Evolutionary conservation across 345 rosid species (phyloP), one percentile per base, ranked within the genome.

Genomic region (Dipteronia dyeriana): DNA sequence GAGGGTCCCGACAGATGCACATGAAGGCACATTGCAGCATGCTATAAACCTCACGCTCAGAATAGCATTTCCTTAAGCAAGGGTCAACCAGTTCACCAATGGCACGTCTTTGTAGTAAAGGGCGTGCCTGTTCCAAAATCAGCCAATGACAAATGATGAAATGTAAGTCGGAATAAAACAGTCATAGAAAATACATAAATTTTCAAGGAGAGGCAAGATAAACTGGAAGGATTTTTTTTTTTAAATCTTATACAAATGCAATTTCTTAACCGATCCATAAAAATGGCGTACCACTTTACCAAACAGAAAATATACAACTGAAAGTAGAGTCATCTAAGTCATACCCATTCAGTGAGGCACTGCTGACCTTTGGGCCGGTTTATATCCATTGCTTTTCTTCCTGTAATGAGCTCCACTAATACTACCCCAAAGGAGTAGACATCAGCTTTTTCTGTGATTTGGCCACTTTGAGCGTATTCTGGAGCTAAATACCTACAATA

Each of bases 301-400:
- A 64, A 64, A 74, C 13, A n/a, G 11, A 64, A 45, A 74, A 25
- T 26, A 45, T 22, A 23, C 69, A 63, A 60, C 54, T 38, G 53
- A 39, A 54, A 67, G 13, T 53, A 78, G 43, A 16, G 39, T 20
- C 26, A n/a, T 49, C 62, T 26, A 47, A 64, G 51, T 41, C 71
- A 77, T 86, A 96, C 99, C 99, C 98, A 96, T 94, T 96, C 98
- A 2, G 97, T 81, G 66, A 96, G 97, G 84, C 97, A 94, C 53
- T 94, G 98, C 81, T 96, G 98, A 61, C 98, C 99, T 83, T 80
- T 91, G 29, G 99, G 99, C 64, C 92, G 87, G 77, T 79, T 88
- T 54, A 96, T 84, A 85, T 96, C 98, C 89, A 96, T 92, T 47
- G 99, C 97, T 87, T 94, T 96, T 68, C 99, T 82, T 78, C 99